These are phyloP conservation scores for Pythium scleroteichum DNA, from an alignment of 352 stramenopile genomes.

Conservation along the genomic window DNA sequence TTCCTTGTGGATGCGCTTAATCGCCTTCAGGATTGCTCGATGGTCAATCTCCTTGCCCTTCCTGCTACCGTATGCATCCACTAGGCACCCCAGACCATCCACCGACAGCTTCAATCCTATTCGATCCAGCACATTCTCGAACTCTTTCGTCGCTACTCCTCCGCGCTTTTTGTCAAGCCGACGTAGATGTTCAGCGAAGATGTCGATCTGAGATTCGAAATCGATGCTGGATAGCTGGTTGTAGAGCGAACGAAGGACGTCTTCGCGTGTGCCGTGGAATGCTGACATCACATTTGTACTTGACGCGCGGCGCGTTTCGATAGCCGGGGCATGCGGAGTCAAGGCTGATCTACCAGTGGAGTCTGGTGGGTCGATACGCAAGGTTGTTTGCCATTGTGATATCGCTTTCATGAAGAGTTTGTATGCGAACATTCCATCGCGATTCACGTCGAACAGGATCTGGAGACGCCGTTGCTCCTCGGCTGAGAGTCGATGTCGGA, in stretches of 20 bases:
- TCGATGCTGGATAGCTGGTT: slow-evolving; percentile 71
- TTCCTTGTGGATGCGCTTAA: slow-evolving; percentile 19
- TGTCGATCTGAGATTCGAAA: slow-evolving; percentile 63
- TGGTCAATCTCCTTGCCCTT: slow-evolving; percentile 16
- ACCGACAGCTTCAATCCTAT: slow-evolving; percentile 53
- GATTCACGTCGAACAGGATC: slow-evolving; percentile 73
- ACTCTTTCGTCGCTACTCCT: slow-evolving; percentile 35
- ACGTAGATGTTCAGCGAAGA: slow-evolving; percentile 60
- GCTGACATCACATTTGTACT: neutral
- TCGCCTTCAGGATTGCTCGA: slow-evolving; percentile 7
- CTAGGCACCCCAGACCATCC: slow-evolving; percentile 40
- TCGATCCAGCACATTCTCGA: slow-evolving; percentile 50
- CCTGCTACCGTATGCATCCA: slow-evolving; percentile 31
- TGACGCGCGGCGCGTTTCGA: neutral
- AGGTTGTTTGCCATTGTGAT: slow-evolving; percentile 42
- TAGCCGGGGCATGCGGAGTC: neutral
- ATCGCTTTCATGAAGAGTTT: slow-evolving; percentile 77
- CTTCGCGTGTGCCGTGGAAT: slow-evolving; percentile 24
- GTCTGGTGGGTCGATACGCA: neutral
- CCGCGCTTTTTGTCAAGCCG: slow-evolving; percentile 33
- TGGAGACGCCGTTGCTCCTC: slow-evolving; percentile 44
- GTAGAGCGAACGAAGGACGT: slow-evolving; percentile 52
- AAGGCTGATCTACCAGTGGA: neutral
- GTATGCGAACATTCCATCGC: slow-evolving; percentile 59
- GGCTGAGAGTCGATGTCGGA: slow-evolving; percentile 29